Evolutionary conservation across 164 flowering plant genomes (phyloP), one percentile per base, ranked within the genome.

Genomic region (Buxus sempervirens): DNA sequence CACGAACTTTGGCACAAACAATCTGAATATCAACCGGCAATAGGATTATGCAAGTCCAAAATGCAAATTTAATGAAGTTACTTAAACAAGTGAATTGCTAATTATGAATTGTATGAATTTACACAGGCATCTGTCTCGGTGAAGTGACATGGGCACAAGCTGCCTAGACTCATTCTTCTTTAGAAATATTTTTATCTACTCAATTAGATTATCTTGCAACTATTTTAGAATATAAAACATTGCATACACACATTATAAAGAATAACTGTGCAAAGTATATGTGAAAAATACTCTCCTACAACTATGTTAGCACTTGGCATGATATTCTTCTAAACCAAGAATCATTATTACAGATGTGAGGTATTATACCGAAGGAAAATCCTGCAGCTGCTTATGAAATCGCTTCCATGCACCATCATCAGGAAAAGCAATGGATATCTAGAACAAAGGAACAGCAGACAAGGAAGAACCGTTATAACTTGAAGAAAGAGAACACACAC

Each of bases 341-440:
- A 58, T 58, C 51, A 45, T 22, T 15, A 9, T 63, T n/a, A 56
- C 16, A 58, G 56, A 56, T 27, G 36, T 23, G 24, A 63, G 54
- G 32, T 49, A 38, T 12, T 41, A 63, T 90, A 96, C 99, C 89
- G 68, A 86, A 10, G 98, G 99, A 64, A 90, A 96, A 80, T 96
- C 98, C 74, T 96, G 98, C 75, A 96, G 89, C 82, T 88, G 98
- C 82, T 85, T 96, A 77, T 91, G 89, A 78, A 96, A 96, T 70
- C 98, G 74, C 76, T 96, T 96, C 95, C 97, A 96, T 64, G 99
- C 95, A 77, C 99, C 99, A 77, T 96, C 99, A 83, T 96, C 99
- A 55, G 98, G 99, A 81, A 96, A 96, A 69, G 98, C 98, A 75
- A 96, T 85, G 32, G 97, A 67, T 74, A 96, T 88, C 99, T 93